Conservation (phyloP, 164 flowering plant genomes). For the Nelumbo lutea region DNA sequence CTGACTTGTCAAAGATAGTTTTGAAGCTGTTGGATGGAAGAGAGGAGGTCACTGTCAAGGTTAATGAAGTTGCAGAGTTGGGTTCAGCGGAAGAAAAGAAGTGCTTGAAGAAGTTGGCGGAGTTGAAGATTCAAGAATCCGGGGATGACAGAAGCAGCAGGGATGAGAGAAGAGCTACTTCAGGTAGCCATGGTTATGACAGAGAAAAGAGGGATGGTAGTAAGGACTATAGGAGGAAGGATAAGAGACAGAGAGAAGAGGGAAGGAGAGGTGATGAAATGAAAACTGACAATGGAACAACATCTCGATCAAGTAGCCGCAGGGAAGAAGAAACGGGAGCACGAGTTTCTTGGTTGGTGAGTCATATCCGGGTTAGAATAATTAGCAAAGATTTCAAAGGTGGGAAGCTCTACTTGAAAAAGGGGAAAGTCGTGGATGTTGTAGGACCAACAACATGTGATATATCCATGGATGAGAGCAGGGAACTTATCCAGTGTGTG, state of each 20-base stretch:
- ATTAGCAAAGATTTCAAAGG: constrained; percentile 66
- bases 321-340: constrained; percentile 8
- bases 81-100: constrained; percentile 63
- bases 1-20: constrained; percentile 22
- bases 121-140: constrained; percentile 19
- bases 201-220: constrained; percentile 11
- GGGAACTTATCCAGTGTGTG: constrained; percentile 71
- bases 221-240: constrained; percentile 14
- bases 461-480: constrained; percentile 65
- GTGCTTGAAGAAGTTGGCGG: constrained; percentile 45
- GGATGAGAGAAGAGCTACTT: constrained; percentile 12
- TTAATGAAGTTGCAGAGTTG: constrained; percentile 47
- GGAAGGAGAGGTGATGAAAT: constrained; percentile 7
- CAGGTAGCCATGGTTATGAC: not conserved
- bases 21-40: constrained; percentile 38
- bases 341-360: constrained; percentile 52
- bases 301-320: not conserved
- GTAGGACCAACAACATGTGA: constrained; percentile 63
- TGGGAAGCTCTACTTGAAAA: constrained; percentile 72
- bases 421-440: constrained; percentile 78
- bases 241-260: constrained; percentile 18
- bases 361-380: constrained; percentile 71
- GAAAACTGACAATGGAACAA: not conserved
- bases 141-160: constrained; percentile 11
- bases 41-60: constrained; percentile 37